Percentiles rank a stretch among this genome's conserved stretches.
phyloP scores from a whole-genome alignment of 768 basidiomycete species.

The Gymnopilus dilepis region DNA sequence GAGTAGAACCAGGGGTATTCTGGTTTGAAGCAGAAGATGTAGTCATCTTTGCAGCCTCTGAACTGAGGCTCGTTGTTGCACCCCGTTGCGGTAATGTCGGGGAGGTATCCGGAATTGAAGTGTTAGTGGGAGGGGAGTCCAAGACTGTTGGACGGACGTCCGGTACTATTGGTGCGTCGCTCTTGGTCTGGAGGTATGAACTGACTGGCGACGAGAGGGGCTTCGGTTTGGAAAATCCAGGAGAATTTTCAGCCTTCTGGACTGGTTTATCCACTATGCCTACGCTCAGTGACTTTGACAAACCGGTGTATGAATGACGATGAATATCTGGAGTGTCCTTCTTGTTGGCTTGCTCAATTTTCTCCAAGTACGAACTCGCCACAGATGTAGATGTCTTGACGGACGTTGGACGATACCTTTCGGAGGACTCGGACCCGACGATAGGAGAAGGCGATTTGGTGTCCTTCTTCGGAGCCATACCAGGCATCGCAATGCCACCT shows the following conservation, averaged over 20 bases:
- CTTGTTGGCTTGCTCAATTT: conserved; percentile 8
- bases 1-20: not conserved
- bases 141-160: not conserved
- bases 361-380: not conserved
- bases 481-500: conserved; percentile 78
- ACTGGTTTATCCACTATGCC: not conserved
- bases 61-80: too few species aligned
- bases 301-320: not conserved
- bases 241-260: not conserved
- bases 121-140: not conserved
- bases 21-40: too few species aligned
- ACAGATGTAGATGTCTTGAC: conserved; percentile 15
- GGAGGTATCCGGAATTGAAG: too few species aligned
- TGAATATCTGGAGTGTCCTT: not conserved
- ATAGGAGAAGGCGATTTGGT: conserved; percentile 11
- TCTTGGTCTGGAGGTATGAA: conserved; percentile 14
- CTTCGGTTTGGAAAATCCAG: conserved; percentile 7
- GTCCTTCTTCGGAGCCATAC: conserved; percentile 49
- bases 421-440: conserved; percentile 28
- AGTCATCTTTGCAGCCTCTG: too few species aligned
- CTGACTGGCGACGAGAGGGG: conserved; percentile 10
- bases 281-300: not conserved
- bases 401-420: conserved; percentile 29
- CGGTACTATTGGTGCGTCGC: not conserved
- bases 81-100: too few species aligned